Base-by-base conservation (phyloP, 306 rosid species). In the Cyamopsis tetragonoloba region DNA sequence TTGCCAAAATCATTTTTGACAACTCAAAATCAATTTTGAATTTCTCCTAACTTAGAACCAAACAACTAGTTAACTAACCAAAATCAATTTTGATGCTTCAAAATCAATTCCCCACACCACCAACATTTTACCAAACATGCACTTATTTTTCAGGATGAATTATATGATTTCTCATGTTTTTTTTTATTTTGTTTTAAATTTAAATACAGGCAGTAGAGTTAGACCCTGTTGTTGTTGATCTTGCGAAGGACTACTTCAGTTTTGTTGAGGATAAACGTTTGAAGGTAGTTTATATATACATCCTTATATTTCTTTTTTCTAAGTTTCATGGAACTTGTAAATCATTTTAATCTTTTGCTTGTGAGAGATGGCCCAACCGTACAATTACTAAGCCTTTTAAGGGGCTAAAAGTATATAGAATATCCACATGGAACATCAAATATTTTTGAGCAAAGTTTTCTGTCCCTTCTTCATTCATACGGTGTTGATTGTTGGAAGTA, bases 191-290 rank as follows among this genome's bases (percentile, higher is more conserved):
- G 37, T 35, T 59, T 23, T 27, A 35, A 49, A 13, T 68, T 74
- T 74, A 34, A 67, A 49, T 68, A 28, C 85, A 92, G 98, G 91
- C 83, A 50, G 98, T 92, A 78, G 98, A 92, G 83, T 80, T 92
- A 68, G 98, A 92, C 71, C 86, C 89, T 7, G 39, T 62, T 30
- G 79, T 92, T 68, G 77, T 81, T 72, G 78, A 79, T 77, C 79
- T 92, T 86, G 98, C 98, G 30, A 81, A 77, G 81, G 80, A 62
- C 28, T 71, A 82, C 83, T 92, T 92, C 70, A 81, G 76, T 78
- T 84, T 92, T 70, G 47, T 72, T 5, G 98, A 87, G 74, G 91
- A 92, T 78, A 72, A 88, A 31, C 71, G 75, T 71, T 71, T 92
- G 79, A 82, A 80, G 98, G 98, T 92, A 74, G 65, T 43, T 63